Conservation (phyloP, 177 flowering plant species). For the Vitis hybrid region DNA sequence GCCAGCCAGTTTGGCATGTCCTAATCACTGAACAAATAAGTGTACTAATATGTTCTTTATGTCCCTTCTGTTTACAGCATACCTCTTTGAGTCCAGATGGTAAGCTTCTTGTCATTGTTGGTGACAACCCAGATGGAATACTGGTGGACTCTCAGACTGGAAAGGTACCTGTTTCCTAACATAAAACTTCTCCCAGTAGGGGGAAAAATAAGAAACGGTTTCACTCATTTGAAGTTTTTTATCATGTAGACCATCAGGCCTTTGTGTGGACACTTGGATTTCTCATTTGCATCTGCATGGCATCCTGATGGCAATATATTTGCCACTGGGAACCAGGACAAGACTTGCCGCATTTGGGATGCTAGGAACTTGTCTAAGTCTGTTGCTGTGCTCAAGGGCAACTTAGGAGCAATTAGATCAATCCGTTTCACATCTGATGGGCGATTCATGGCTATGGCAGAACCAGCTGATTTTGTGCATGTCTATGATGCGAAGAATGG, state of each 20-base stretch:
- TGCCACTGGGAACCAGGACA: constrained; percentile 89
- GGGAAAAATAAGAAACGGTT: neutral
- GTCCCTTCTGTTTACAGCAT: constrained; percentile 44
- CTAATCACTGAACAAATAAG: too few relatives aligned
- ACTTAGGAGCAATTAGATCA: constrained; percentile 74
- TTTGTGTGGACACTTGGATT: constrained; percentile 66
- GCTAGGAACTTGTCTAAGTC: constrained; percentile 59
- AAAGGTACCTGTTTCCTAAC: constrained; percentile 43
- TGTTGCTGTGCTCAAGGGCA: constrained; percentile 64
- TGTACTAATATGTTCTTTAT: too few relatives aligned
- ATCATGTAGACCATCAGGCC: constrained; percentile 39
- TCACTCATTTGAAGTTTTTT: neutral
- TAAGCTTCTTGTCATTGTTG: constrained; percentile 68
- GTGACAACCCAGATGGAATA: constrained; percentile 67
- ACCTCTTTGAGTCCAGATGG: constrained; percentile 74
- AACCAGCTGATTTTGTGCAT: constrained; percentile 39
- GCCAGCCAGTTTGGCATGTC: too few relatives aligned
- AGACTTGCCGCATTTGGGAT: constrained; percentile 84
- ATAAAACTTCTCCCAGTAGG: neutral
- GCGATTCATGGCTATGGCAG: constrained; percentile 29
- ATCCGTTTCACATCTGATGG: constrained; percentile 52
- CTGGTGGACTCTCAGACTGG: constrained; percentile 67
- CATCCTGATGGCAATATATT: constrained; percentile 65
- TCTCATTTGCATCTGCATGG: constrained; percentile 87
- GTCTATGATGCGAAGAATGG: constrained; percentile 41